These are phyloP conservation scores for Aspergillus floridensis DNA, from an alignment of 2,329 filamentous ascomycete species.

Conservation along the genomic window DNA sequence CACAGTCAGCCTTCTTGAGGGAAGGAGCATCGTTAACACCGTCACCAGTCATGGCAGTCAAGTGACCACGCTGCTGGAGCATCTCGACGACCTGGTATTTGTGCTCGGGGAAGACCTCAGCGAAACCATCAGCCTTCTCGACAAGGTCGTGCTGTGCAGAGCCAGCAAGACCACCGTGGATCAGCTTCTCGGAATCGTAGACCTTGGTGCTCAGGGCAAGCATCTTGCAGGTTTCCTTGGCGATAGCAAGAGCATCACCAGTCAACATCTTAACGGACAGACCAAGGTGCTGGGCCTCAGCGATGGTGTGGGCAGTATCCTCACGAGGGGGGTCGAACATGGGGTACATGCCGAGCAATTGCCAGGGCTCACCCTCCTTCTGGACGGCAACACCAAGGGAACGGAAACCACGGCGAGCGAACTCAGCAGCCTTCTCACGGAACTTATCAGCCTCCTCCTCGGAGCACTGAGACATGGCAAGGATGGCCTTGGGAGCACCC, in stretches of 20 bases:
- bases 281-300: slow-evolving; percentile 72
- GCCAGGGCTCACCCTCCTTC: slow-evolving; percentile 72
- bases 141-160: slow-evolving; percentile 73
- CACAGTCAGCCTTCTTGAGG: slow-evolving; percentile 71
- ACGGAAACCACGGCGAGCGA: slow-evolving; percentile 76
- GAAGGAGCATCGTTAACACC: slow-evolving; percentile 73
- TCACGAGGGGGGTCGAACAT: slow-evolving; percentile 80
- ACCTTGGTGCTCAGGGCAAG: slow-evolving; percentile 75
- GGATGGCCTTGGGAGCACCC: slow-evolving; percentile 73
- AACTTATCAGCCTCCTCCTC: slow-evolving; percentile 64
- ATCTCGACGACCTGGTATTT: slow-evolving; percentile 76
- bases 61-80: slow-evolving; percentile 69
- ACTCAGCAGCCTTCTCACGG: slow-evolving; percentile 70
- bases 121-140: slow-evolving; percentile 71
- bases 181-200: slow-evolving; percentile 75
- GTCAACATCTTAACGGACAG: slow-evolving; percentile 79
- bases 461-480: slow-evolving; percentile 66
- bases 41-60: slow-evolving; percentile 75
- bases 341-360: slow-evolving; percentile 71
- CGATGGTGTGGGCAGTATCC: slow-evolving; percentile 74
- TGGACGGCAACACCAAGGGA: slow-evolving; percentile 76
- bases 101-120: slow-evolving; percentile 72
- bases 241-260: slow-evolving; percentile 75
- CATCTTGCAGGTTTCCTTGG: slow-evolving; percentile 81
- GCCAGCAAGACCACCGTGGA: slow-evolving; percentile 71